Evolutionary conservation across 148 eudicot species (phyloP), one percentile per base, ranked within the genome.

Genomic region (Amaranthus cruentus): DNA sequence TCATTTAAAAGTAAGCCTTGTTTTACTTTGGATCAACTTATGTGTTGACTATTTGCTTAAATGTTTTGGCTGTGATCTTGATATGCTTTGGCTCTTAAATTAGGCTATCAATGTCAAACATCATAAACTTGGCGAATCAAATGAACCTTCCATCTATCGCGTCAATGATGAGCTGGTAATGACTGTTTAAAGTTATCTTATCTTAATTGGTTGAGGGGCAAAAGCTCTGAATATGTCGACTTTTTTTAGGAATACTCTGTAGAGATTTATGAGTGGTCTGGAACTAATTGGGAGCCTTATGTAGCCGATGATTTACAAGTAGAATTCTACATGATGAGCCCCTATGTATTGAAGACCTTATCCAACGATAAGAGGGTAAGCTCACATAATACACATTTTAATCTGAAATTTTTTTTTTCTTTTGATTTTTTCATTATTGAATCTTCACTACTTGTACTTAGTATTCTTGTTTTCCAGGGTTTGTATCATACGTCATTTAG

Each of bases 301-400:
- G 85, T 82, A 73, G 81, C 91, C 8, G 62, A 86, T 77, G 93
- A 87, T 64, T 85, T 87, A 13, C 91, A 87, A 75, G 77, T 88
- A 55, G 90, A 88, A 78, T 87, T 88, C 78, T 93, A 86, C 82
- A 86, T 90, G 93, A 92, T 92, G 96, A 92, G 98, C 81, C 98
- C 98, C 73, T 92, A 88, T 83, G 96, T 92, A n/a, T 77, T 92
- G 82, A 92, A 88, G 81, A 87, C 91, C 42, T 68, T 92, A 57
- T 84, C 93, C 54, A 88, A 78, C 47, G 58, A 78, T 50, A 78
- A 66, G 68, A 73, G 42, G 81, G 81, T 78, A 78, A 78, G 50
- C 48, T 60, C 42, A 49, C 42, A 67, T 75, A 7, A 14, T 47
- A 9, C 42, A 9, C 9, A 15, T 15, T 38, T 13, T 55, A 14